phyloP scores from a whole-genome alignment of 352 stramenopile species.

The Phytophthora pini region DNA sequence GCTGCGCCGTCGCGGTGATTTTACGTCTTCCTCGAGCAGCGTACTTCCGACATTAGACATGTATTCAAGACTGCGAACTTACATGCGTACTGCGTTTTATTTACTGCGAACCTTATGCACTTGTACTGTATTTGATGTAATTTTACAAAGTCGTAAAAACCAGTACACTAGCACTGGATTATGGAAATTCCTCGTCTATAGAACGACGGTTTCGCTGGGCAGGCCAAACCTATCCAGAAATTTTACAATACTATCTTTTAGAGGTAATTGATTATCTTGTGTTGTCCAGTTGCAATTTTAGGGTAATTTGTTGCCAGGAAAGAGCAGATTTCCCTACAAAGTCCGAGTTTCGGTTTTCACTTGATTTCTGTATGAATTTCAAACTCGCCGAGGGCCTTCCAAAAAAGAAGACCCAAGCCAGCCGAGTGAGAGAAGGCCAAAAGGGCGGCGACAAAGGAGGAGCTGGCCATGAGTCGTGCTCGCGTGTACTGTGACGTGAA shows the following conservation, averaged over 20 bases:
- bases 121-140: no score
- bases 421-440: slow-evolving; percentile 21
- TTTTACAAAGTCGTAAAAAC: no score
- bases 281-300: neutral
- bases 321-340: slow-evolving; percentile 4
- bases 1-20: no score
- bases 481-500: slow-evolving; percentile 96
- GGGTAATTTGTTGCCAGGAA: neutral
- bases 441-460: slow-evolving; percentile 15
- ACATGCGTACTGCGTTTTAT: no score
- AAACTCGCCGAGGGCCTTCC: slow-evolving; percentile 30
- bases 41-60: no score
- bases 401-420: slow-evolving; percentile 35
- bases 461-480: slow-evolving; percentile 65
- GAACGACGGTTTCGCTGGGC: no score
- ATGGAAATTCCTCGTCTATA: no score
- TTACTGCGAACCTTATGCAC: no score
- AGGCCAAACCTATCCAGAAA: no score
- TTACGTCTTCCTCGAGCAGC: no score
- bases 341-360: slow-evolving; percentile 7
- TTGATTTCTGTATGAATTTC: slow-evolving; percentile 20
- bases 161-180: no score
- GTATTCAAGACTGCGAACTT: no score
- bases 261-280: neutral
- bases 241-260: neutral